Conservation (phyloP, 352 stramenopile genomes). For the Thraustotheca clavata region DNA sequence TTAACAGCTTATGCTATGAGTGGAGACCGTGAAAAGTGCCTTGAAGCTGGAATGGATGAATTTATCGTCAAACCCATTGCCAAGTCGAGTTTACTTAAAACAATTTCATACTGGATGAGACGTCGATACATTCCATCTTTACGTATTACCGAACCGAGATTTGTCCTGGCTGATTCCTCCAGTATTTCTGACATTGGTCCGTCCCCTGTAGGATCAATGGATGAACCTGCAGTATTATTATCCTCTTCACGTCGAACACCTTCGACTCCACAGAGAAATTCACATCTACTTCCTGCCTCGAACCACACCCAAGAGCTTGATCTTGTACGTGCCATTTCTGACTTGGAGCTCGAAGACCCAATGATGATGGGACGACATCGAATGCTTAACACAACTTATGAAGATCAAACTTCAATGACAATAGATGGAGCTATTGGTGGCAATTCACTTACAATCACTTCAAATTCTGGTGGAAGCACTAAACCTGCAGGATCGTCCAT, state of each 20-base stretch:
- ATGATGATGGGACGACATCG: constrained; percentile 54
- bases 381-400: constrained; percentile 8
- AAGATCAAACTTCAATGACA: constrained; percentile 3
- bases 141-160: constrained; percentile 1
- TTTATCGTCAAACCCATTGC: constrained; percentile 77
- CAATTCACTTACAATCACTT: neutral
- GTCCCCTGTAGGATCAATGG: constrained; percentile 9
- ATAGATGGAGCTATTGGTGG: neutral
- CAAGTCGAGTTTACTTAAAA: constrained; percentile 49
- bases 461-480: constrained; percentile 3
- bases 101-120: constrained; percentile 59
- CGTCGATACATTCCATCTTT: constrained; percentile 32
- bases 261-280: neutral
- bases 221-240: constrained; percentile 26
- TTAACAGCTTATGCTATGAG: constrained; percentile 68
- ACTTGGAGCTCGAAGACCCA: constrained; percentile 67
- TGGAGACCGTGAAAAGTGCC: constrained; percentile 62
- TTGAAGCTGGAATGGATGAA: constrained; percentile 61
- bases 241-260: neutral
- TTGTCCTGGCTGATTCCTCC: constrained; percentile 2
- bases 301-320: constrained; percentile 72
- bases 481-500: neutral
- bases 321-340: constrained; percentile 62
- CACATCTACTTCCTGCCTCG: constrained; percentile 28
- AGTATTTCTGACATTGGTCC: constrained; percentile 7